Percentiles rank a stretch among this genome's conserved stretches.
Evolutionary conservation across 495 filamentous ascomycete genomes (phyloP).

Genomic region (Astrocystis sublimbata): DNA sequence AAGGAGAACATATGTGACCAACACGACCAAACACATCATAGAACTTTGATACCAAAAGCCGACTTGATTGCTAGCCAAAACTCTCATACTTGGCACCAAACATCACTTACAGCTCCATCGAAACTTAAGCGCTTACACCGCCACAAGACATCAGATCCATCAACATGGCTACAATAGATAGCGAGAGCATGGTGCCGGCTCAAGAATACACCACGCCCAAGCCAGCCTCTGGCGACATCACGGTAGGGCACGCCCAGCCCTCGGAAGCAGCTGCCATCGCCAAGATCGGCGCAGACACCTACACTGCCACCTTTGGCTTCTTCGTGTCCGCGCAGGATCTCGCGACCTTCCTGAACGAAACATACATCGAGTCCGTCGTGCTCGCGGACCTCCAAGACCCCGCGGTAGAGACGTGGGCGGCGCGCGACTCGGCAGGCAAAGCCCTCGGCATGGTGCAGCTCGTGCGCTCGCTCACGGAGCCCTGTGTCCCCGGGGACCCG

Average conservation of each 20-base stretch:
- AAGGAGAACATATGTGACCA: too few relatives aligned
- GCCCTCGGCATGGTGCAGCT: conserved; percentile 42
- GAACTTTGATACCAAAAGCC: too few relatives aligned
- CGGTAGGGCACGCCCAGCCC: conserved; percentile 30
- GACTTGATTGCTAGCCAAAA: too few relatives aligned
- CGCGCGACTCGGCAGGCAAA: conserved; percentile 18
- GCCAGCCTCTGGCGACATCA: conserved; percentile 14
- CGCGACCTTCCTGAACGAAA: conserved; percentile 30
- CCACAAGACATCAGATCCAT: neutral
- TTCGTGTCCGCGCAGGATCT: conserved; percentile 36
- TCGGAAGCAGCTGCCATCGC: conserved; percentile 37
- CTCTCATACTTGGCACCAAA: neutral
- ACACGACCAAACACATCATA: too few relatives aligned
- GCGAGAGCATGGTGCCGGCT: neutral
- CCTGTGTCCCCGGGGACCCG: conserved; percentile 29
- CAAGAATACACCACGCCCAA: conserved; percentile 2
- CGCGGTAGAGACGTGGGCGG: conserved; percentile 32
- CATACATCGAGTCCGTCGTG: conserved; percentile 30
- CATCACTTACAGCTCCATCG: neutral
- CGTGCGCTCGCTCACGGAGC: conserved; percentile 32
- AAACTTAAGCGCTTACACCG: neutral
- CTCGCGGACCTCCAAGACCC: conserved; percentile 30
- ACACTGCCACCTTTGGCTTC: conserved; percentile 39
- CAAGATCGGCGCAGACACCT: conserved; percentile 35
- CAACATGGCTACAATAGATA: conserved; percentile 8